Evolutionary conservation across 2,329 filamentous ascomycete species (phyloP), one percentile per base, ranked within the genome.

Genomic region (Leptographium radiaticola): DNA sequence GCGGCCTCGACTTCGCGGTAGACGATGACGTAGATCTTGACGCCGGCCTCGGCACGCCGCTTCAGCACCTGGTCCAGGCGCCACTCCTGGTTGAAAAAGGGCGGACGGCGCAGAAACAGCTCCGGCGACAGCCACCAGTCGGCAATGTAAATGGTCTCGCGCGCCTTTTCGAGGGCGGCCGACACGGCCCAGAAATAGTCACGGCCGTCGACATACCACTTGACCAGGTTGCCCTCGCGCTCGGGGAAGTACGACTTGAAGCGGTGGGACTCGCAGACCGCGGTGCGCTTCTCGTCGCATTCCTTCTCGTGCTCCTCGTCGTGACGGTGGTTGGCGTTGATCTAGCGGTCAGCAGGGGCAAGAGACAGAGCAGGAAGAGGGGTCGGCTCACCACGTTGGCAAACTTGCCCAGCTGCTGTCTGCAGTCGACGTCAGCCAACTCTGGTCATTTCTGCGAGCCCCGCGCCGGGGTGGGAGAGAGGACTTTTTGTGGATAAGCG

Each of bases 121-220:
- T 93, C 87, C 0, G 88, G 93, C 4, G 87, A 94, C 15, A 97
- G 73, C 93, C 93, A 97, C 93, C 91, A 98, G 64, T 97, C 93
- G 56, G 77, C 86, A 60, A 98, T 94, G 68, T 97, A 98, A 61
- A 98, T 96, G 47, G 86, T 85, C 69, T 97, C 91, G 63, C 86
- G 86, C 40, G 93, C 93, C 56, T 83, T 77, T 59, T 97, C 90
- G n/a, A 97, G 75, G 0, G 90, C 91, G 38, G 84, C 81, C 0
- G 89, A 94, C 12, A 98, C 89, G 18, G 93, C 81, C 84, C 89
- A 95, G 67, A 93, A 94, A 68, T 98, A 98, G 70, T 97, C 87
- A 57, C 89, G 77, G 4, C 89, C 93, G 65, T 97, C 93, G 12
- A 97, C 88, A 69, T 96, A 97, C 90, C 91, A 98, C 72, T 97